Conservation (phyloP, 1,284 basidiomycete genomes). For the Ceratobasidium sp. region DNA sequence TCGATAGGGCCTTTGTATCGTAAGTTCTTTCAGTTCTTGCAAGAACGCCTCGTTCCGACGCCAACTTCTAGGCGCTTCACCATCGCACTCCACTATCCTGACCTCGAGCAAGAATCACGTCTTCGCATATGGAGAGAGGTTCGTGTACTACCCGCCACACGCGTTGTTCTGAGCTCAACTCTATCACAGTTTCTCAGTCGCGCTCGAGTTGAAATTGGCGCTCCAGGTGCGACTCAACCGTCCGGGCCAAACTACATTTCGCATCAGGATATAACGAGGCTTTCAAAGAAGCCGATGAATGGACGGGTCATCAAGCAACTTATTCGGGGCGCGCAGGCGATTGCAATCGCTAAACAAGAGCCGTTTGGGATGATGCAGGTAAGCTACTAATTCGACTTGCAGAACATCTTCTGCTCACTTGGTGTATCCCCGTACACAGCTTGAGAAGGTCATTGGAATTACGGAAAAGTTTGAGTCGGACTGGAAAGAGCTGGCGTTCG, state of each 20-base stretch:
- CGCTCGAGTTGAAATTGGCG: conserved; percentile 1
- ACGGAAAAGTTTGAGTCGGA: conserved; percentile 30
- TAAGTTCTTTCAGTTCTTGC: neutral
- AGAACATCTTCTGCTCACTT: neutral
- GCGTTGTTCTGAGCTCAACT: neutral
- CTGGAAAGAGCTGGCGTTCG: conserved; percentile 30
- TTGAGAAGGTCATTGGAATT: conserved; percentile 10
- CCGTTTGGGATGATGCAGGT: conserved; percentile 20
- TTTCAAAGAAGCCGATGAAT: conserved; percentile 21
- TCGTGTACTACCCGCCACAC: neutral
- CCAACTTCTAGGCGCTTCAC: conserved; percentile 10
- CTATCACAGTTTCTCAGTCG: conserved; percentile 1
- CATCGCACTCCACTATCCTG: conserved; percentile 17
- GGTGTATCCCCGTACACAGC: neutral
- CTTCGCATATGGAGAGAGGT: conserved; percentile 24
- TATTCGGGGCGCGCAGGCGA: conserved; percentile 24
- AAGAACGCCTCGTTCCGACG: neutral
- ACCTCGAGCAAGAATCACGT: conserved; percentile 15
- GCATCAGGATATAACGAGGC: conserved; percentile 13
- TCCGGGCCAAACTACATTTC: conserved; percentile 26
- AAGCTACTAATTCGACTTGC: neutral
- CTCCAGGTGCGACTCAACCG: neutral
- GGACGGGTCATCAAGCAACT: conserved; percentile 29
- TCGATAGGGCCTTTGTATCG: conserved; percentile 29
- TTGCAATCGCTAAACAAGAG: conserved; percentile 27